Evolutionary conservation across 176 grass and related monocot genomes (phyloP).

Genomic region (Leersia perrieri): DNA sequence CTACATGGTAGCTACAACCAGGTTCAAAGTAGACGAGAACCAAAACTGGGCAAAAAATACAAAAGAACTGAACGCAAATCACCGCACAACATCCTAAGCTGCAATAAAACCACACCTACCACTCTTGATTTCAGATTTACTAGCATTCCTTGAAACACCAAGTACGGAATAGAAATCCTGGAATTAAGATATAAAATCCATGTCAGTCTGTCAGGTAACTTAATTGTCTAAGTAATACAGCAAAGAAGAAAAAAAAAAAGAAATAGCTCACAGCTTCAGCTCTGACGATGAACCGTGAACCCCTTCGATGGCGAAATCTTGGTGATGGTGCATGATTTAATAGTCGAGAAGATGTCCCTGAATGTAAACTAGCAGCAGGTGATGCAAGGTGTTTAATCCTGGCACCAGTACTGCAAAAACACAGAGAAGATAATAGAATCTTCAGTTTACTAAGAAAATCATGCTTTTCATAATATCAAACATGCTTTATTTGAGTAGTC

Average conservation of each 20-base stretch:
- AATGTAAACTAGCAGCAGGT: conserved; percentile 51
- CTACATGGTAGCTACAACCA: conserved; percentile 8
- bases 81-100: neutral
- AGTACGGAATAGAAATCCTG: conserved; percentile 96
- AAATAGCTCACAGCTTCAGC: conserved; percentile 72
- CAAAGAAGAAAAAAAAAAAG: conserved; percentile 3
- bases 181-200: conserved; percentile 36
- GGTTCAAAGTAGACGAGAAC: neutral
- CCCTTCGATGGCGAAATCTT: conserved; percentile 47
- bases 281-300: conserved; percentile 75
- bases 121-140: conserved; percentile 99
- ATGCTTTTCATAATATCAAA: neutral
- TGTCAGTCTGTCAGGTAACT: conserved; percentile 26
- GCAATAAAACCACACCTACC: conserved; percentile 52
- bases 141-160: conserved; percentile 93
- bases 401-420: conserved; percentile 49
- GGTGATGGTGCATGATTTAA: conserved; percentile 46
- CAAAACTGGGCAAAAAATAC: neutral
- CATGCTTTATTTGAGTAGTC: neutral
- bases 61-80: neutral
- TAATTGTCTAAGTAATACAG: neutral
- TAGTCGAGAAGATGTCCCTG: conserved; percentile 21
- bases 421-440: conserved; percentile 17
- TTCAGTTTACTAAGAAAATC: neutral
- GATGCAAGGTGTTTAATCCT: conserved; percentile 47